These are phyloP conservation scores for Nigrospora sphaerica DNA, from an alignment of 2,329 filamentous ascomycete genomes.

Conservation along the genomic window DNA sequence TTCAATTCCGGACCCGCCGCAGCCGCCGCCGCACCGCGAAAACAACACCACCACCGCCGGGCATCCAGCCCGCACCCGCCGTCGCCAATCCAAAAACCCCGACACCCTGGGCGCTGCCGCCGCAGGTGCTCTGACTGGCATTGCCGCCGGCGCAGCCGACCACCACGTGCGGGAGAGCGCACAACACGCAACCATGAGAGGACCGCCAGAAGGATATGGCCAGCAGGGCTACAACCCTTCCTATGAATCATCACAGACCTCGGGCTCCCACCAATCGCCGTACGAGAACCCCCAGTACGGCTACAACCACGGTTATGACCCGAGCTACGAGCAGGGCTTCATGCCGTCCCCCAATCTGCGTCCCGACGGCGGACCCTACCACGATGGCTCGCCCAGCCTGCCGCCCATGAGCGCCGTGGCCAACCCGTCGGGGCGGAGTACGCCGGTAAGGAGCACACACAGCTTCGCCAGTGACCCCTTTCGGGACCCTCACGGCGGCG, in stretches of 20 bases:
- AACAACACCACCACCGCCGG: not conserved
- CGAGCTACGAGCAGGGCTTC: constrained; percentile 8
- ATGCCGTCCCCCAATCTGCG: constrained; percentile 5
- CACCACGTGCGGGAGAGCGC: constrained; percentile 59
- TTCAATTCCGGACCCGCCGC: constrained; percentile 17
- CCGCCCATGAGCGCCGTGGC: constrained; percentile 28
- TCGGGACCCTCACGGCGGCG: constrained; percentile 44
- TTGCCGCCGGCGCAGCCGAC: constrained; percentile 60
- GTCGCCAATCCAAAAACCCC: constrained; percentile 12
- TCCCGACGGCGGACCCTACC: constrained; percentile 12
- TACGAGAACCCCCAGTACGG: constrained; percentile 12
- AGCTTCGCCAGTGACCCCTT: constrained; percentile 61
- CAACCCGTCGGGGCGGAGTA: constrained; percentile 24
- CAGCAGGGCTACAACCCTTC: constrained; percentile 10
- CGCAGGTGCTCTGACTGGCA: constrained; percentile 59
- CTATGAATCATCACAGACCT: not conserved
- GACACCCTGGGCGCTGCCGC: constrained; percentile 61
- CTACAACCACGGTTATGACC: constrained; percentile 8
- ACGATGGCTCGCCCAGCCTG: constrained; percentile 33
- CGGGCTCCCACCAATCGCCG: constrained; percentile 5
- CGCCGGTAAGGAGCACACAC: constrained; percentile 43
- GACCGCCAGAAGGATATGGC: constrained; percentile 8
- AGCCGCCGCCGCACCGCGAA: constrained; percentile 5
- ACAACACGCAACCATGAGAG: constrained; percentile 51
- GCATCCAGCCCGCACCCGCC: not conserved